These are phyloP conservation scores for Pisolithus marmoratus DNA, from an alignment of 768 basidiomycete genomes.

Conservation along the genomic window DNA sequence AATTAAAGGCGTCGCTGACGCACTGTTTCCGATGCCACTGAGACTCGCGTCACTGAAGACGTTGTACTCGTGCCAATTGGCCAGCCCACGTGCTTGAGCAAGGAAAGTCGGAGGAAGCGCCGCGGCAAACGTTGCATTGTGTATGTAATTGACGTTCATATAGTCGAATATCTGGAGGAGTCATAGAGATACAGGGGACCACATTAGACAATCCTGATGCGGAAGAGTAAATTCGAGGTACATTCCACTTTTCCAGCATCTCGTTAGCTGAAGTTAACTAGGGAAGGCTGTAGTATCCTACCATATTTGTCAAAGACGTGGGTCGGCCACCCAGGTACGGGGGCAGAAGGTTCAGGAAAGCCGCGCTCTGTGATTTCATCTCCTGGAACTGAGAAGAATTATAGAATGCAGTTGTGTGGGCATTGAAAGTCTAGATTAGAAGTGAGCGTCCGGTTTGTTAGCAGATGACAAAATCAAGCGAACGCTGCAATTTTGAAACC, in stretches of 20 bases:
- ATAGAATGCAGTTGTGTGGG: constrained; percentile 48
- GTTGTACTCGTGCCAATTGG: constrained; percentile 69
- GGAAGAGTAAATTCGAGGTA: constrained; percentile 16
- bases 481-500: constrained; percentile 57
- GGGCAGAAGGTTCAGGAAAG: constrained; percentile 44
- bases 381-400: constrained; percentile 44
- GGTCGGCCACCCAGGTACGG: constrained; percentile 51
- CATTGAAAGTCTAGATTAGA: constrained; percentile 39
- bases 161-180: constrained; percentile 55
- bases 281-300: constrained; percentile 16
- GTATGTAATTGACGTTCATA: constrained; percentile 67
- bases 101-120: constrained; percentile 45
- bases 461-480: constrained; percentile 5
- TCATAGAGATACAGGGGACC: neutral
- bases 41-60: constrained; percentile 52
- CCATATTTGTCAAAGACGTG: constrained; percentile 55
- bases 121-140: constrained; percentile 50
- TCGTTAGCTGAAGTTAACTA: neutral
- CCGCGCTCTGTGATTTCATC: constrained; percentile 37
- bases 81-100: constrained; percentile 52
- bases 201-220: neutral
- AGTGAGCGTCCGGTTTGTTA: neutral
- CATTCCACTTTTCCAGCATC: constrained; percentile 37
- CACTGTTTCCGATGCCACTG: constrained; percentile 64
- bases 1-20: constrained; percentile 7